Conservation (phyloP, 805 yeast species). For the Sugiyamaella americana region DNA sequence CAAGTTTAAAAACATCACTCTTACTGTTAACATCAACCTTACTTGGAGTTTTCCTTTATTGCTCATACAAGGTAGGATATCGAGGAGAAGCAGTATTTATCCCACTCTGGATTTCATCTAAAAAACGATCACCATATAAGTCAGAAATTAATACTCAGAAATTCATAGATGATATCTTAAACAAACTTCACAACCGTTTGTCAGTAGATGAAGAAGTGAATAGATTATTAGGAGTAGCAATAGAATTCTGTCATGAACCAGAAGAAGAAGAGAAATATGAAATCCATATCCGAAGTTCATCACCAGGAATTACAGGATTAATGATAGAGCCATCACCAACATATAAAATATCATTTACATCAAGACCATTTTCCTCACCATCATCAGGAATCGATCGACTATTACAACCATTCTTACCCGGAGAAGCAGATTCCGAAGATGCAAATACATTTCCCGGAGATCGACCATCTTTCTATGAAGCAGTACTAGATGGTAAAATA, state of each 20-base stretch:
- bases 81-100: slow-evolving; percentile 17
- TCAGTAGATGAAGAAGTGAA: slow-evolving; percentile 19
- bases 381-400: slow-evolving; percentile 13
- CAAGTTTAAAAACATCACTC: slow-evolving; percentile 10
- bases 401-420: slow-evolving; percentile 16
- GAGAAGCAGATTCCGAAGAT: slow-evolving; percentile 15
- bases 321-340: slow-evolving; percentile 12
- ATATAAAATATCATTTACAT: slow-evolving; percentile 10
- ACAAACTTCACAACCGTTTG: slow-evolving; percentile 16
- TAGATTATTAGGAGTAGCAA: slow-evolving; percentile 16
- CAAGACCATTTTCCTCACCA: slow-evolving; percentile 16
- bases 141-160: slow-evolving; percentile 18
- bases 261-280: slow-evolving; percentile 8
- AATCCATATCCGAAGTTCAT: slow-evolving; percentile 12
- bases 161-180: slow-evolving; percentile 11
- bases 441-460: slow-evolving; percentile 9
- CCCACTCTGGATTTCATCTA: slow-evolving; percentile 19
- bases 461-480: slow-evolving; percentile 12
- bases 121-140: slow-evolving; percentile 14
- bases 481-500: slow-evolving; percentile 15
- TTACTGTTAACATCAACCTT: slow-evolving; percentile 11
- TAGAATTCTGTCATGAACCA: slow-evolving; percentile 4
- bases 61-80: slow-evolving; percentile 12
- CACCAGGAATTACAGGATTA: slow-evolving; percentile 20
- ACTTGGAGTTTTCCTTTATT: slow-evolving; percentile 10